These are phyloP conservation scores for Neckera pumila DNA, from an alignment of 225 moss, liverwort and hornwort species.

Conservation along the genomic window DNA sequence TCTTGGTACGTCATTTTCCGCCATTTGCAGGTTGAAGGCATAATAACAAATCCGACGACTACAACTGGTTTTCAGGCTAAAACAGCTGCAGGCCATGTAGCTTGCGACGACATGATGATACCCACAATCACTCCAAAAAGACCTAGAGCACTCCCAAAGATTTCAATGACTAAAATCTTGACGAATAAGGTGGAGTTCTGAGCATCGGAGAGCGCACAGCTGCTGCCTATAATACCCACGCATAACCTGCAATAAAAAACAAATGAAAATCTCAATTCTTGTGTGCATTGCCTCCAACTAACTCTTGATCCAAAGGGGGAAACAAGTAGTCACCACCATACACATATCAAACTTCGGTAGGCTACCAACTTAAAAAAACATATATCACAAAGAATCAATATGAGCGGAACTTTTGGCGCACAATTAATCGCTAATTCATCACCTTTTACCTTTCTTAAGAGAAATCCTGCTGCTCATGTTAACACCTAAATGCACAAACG, in stretches of 20 bases:
- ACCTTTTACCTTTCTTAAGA: neutral
- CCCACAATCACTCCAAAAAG: constrained; percentile 98
- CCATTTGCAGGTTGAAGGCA: constrained; percentile 6
- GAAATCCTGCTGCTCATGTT: neutral
- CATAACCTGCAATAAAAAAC: constrained; percentile 56
- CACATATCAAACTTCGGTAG: neutral
- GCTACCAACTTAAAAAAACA: neutral
- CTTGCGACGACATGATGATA: constrained; percentile 99
- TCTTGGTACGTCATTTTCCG: neutral
- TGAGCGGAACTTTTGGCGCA: neutral
- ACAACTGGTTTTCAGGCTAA: constrained; percentile 1
- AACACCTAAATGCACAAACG: neutral
- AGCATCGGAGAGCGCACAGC: constrained; percentile 95
- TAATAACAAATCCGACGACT: constrained; percentile 5
- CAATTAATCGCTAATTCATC: neutral
- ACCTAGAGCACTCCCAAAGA: constrained; percentile 98
- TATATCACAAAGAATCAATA: neutral
- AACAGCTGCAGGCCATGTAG: constrained; percentile 68
- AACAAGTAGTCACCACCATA: neutral
- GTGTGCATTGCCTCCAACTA: neutral
- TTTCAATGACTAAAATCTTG: constrained; percentile 97
- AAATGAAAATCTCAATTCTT: neutral
- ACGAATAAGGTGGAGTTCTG: constrained; percentile 94
- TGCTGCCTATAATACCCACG: constrained; percentile 97
- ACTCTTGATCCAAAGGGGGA: neutral